Evolutionary conservation across 345 rosid species (phyloP).

Genomic region (Brassica carinata): DNA sequence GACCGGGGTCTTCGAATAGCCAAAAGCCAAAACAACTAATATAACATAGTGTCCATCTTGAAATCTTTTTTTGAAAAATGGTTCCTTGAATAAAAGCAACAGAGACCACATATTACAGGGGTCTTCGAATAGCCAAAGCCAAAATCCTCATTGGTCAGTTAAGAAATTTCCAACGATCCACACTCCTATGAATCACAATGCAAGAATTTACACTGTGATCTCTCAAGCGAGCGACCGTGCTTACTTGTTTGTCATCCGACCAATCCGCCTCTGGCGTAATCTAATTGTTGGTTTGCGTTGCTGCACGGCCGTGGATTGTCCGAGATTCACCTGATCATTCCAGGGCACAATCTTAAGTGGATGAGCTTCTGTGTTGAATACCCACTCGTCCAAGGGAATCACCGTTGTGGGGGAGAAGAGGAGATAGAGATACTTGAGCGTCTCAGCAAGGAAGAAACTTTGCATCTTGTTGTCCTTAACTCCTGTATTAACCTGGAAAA

Average conservation of each 20-base stretch:
- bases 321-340: constrained; percentile 23
- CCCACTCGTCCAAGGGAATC: constrained; percentile 90
- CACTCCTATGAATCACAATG: constrained; percentile 16
- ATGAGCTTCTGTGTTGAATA: constrained; percentile 96
- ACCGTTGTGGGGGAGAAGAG: constrained; percentile 83
- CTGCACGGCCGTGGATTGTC: constrained; percentile 12
- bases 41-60: constrained; percentile 15
- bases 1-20: constrained; percentile 20
- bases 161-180: constrained; percentile 1
- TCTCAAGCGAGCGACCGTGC: constrained; percentile 5
- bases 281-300: constrained; percentile 22
- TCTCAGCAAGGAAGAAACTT: constrained; percentile 94
- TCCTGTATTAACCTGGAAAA: constrained; percentile 74
- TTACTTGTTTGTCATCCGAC: constrained; percentile 33
- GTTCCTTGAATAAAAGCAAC: constrained; percentile 16
- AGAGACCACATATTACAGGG: constrained; percentile 16
- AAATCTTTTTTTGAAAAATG: neutral
- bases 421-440: constrained; percentile 84
- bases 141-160: neutral
- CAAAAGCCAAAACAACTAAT: neutral
- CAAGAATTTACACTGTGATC: constrained; percentile 17
- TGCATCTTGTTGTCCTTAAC: constrained; percentile 92
- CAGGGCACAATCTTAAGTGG: constrained; percentile 69
- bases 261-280: constrained; percentile 37
- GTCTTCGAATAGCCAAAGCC: constrained; percentile 17